phyloP scores from a whole-genome alignment of 2,329 filamentous ascomycete genomes.

The Scedosporium apiospermum region DNA sequence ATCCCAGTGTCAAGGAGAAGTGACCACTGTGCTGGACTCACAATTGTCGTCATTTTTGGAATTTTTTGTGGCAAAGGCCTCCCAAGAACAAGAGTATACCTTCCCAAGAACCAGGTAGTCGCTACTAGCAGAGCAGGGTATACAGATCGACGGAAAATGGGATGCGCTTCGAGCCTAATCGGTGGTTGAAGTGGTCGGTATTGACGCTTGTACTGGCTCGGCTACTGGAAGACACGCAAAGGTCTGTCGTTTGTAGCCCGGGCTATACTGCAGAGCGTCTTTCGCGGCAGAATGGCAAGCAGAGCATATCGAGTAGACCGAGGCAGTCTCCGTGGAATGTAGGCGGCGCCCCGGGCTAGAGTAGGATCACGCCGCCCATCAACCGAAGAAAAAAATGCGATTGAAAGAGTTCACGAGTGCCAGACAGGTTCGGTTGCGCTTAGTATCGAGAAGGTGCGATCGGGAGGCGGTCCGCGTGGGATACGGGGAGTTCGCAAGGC shows the following conservation, averaged over 20 bases:
- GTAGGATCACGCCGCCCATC: background rate
- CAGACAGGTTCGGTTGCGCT: background rate
- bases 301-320: background rate
- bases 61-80: background rate
- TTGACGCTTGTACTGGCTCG: background rate
- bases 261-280: background rate
- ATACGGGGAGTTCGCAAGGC: no score
- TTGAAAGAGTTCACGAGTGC: background rate
- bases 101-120: background rate
- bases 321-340: background rate
- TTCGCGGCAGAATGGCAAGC: background rate
- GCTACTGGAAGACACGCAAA: background rate
- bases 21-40: background rate
- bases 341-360: constrained; percentile 1
- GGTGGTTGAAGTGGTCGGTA: no score
- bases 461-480: background rate
- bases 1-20: background rate
- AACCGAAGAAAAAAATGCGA: background rate
- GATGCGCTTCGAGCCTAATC: no score
- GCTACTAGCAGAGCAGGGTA: background rate
- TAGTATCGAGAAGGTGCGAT: background rate
- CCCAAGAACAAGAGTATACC: background rate
- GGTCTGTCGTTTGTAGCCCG: background rate
- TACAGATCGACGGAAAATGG: no score
- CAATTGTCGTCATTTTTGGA: constrained; percentile 1